Percentiles rank a stretch among this genome's conserved stretches.
Conservation (phyloP, 306 rosid species). For the Vachellia collinsii region DNA sequence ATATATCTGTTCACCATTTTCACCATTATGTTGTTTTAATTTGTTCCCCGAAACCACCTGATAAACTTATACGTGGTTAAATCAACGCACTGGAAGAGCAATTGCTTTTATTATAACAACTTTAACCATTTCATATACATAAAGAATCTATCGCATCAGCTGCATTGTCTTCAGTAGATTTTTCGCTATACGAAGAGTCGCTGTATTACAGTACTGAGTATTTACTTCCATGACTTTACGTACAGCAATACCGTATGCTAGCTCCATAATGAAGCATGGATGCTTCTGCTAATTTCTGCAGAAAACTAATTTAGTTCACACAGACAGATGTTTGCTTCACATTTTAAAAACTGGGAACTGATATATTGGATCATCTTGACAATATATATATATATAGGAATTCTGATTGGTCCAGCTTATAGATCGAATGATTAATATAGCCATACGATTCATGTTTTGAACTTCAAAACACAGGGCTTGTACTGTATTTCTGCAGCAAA, state of each 20-base stretch:
- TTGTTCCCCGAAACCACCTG: slow-evolving; percentile 10
- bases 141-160: background rate
- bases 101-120: background rate
- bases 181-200: background rate
- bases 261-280: background rate
- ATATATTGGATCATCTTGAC: background rate
- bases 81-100: background rate
- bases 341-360: background rate
- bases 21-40: background rate
- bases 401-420: background rate
- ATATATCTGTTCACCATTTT: no score
- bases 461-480: background rate
- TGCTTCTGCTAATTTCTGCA: background rate
- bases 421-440: background rate
- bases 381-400: background rate
- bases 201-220: background rate
- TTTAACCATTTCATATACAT: background rate
- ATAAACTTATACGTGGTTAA: slow-evolving; percentile 9
- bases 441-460: background rate
- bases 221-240: background rate
- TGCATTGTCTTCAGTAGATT: background rate
- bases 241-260: background rate
- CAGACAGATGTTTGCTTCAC: background rate
- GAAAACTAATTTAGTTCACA: background rate
- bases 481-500: background rate